Evolutionary conservation across 2,329 filamentous ascomycete genomes (phyloP), one percentile per base, ranked within the genome.

Genomic region (Penicillium sp.): DNA sequence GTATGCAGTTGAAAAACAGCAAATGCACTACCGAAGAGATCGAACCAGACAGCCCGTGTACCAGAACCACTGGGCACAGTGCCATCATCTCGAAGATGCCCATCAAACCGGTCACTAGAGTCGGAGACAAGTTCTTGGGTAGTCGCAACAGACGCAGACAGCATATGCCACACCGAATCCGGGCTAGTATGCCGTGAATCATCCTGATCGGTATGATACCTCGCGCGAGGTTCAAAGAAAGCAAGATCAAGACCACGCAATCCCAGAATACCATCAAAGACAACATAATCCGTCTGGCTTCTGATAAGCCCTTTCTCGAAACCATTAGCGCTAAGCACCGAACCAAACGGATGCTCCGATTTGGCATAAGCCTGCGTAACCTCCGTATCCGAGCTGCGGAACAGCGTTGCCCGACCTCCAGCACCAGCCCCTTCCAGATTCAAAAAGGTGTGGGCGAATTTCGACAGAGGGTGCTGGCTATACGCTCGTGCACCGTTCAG

Each of bases 371-470:
- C 89, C 55, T 83, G 83, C 0, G 92, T 93, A 21, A 96, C 87
- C 72, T 97, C 89, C 3, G 88, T 84, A 72, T 97, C 94, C 0
- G 92, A 93, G 48, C 88, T 88, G 54, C 94, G 85, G 76, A 99
- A 97, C 2, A 97, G 79, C 10, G 89, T 88, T 3, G 93, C 92
- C 55, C 91, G 84, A 1, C 93, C 92, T 10, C 94, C 94, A 11
- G 93, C 93, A 46, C 93, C 94, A 36, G 93, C 93, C 11, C 94
- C 94, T 74, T 99, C 94, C 14, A 99, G 84, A 64, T 99, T 99
- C 61, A 97, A 79, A 69, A 99, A 97, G 0, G 91, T 91, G 68
- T 92, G 89, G 9, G 91, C 84, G 52, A 95, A 89, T 48, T 85
- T 85, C 10, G 91, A 86, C 59, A 96, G 80, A 0, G 92, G 90